These are phyloP conservation scores for Phyllosticta citribraziliensis DNA, from an alignment of 2,329 filamentous ascomycete genomes.

Conservation along the genomic window DNA sequence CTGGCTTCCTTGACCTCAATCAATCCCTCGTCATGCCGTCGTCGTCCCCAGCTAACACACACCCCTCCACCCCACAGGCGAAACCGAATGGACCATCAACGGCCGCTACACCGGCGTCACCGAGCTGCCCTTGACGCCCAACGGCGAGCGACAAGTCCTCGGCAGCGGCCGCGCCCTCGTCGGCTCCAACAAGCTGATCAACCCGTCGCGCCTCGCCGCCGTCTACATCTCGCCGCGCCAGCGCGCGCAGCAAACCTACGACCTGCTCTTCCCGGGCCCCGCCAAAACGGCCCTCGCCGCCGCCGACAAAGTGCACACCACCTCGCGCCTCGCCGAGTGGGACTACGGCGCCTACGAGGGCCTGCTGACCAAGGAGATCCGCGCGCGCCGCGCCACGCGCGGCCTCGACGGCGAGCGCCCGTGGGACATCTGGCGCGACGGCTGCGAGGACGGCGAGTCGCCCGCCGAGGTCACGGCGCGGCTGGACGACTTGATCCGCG, in stretches of 20 bases:
- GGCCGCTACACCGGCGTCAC: constrained; percentile 39
- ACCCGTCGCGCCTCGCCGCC: constrained; percentile 38
- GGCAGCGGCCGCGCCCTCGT: constrained; percentile 38
- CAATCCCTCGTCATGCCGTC: constrained; percentile 54
- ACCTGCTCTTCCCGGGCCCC: constrained; percentile 30
- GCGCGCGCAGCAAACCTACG: constrained; percentile 40
- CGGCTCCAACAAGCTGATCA: constrained; percentile 41
- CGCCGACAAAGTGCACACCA: constrained; percentile 46
- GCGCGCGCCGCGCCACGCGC: constrained; percentile 43
- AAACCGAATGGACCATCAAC: constrained; percentile 40
- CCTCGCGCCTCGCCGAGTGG: constrained; percentile 71
- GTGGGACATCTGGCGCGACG: constrained; percentile 89
- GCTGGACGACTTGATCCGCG: constrained; percentile 61
- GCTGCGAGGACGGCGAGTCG: constrained; percentile 76
- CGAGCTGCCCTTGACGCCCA: constrained; percentile 33
- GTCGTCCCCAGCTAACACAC: too few relatives aligned
- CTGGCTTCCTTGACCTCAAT: constrained; percentile 17
- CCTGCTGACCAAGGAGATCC: constrained; percentile 62
- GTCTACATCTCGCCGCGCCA: constrained; percentile 43
- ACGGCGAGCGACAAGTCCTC: constrained; percentile 30
- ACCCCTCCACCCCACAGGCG: constrained; percentile 14
- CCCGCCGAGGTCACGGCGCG: constrained; percentile 60
- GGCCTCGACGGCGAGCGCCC: constrained; percentile 43
- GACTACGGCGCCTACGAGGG: constrained; percentile 85
- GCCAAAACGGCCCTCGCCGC: not conserved